Evolutionary conservation across 2,329 filamentous ascomycete species (phyloP).

Genomic region (Colletotrichum melonis): DNA sequence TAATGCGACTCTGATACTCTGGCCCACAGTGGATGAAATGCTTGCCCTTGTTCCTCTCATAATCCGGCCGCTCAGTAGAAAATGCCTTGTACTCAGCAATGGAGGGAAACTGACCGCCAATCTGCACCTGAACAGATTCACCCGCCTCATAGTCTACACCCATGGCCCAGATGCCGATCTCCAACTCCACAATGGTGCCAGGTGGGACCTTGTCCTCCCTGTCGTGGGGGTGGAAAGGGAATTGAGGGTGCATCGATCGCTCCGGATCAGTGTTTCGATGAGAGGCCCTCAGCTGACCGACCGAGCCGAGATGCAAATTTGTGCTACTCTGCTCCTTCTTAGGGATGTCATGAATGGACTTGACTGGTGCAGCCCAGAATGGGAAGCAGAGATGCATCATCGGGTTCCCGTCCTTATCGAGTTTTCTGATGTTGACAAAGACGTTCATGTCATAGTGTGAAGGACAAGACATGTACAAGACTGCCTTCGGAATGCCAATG

Average conservation of each 20-base stretch:
- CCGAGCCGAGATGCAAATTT: conserved; percentile 54
- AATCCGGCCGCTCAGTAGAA: conserved; percentile 49
- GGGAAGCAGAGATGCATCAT: conserved; percentile 57
- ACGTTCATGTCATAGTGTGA: conserved; percentile 56
- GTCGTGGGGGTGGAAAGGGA: conserved; percentile 51
- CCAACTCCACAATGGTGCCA: conserved; percentile 55
- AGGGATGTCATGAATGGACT: conserved; percentile 42
- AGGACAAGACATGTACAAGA: conserved; percentile 56
- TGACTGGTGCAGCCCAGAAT: conserved; percentile 40
- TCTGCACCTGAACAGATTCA: conserved; percentile 44
- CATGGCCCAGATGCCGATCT: conserved; percentile 60
- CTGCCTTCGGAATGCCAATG: conserved; percentile 58
- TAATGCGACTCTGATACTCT: conserved; percentile 49
- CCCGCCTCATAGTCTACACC: conserved; percentile 57
- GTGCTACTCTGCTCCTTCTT: conserved; percentile 50
- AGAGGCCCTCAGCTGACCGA: conserved; percentile 57
- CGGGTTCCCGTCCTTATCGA: conserved; percentile 52
- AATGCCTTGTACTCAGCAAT: conserved; percentile 53
- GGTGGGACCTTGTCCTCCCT: conserved; percentile 51
- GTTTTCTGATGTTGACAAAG: conserved; percentile 57
- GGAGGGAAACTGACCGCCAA: conserved; percentile 46
- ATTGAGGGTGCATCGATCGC: conserved; percentile 45
- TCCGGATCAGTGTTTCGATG: conserved; percentile 51
- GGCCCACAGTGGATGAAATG: conserved; percentile 51
- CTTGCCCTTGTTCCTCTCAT: conserved; percentile 52